These are phyloP conservation scores for Lactarius hengduanensis DNA, from an alignment of 768 basidiomycete species.

Conservation along the genomic window DNA sequence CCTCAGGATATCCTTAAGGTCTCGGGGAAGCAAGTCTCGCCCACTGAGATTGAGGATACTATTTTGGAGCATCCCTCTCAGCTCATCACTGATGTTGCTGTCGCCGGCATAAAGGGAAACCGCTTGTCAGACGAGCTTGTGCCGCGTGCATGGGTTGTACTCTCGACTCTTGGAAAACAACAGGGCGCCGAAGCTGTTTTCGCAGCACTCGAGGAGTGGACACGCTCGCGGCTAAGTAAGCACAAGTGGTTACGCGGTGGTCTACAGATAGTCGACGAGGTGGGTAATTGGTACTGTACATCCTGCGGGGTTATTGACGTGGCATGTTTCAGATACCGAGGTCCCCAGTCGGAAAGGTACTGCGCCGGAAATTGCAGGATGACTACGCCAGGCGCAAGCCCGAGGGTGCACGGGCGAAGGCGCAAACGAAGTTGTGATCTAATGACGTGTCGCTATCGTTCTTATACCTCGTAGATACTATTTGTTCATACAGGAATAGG, in stretches of 20 bases:
- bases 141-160: constrained; percentile 76
- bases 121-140: constrained; percentile 70
- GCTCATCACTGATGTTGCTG: constrained; percentile 57
- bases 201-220: constrained; percentile 57
- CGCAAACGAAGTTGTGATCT: constrained; percentile 4
- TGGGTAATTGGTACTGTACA: constrained; percentile 29
- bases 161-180: constrained; percentile 54
- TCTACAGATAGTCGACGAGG: constrained; percentile 61
- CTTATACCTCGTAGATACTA: background rate
- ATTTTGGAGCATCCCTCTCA: constrained; percentile 57
- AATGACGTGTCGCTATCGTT: background rate
- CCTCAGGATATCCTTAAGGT: constrained; percentile 74
- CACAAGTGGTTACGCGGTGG: constrained; percentile 80
- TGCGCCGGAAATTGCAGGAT: constrained; percentile 62
- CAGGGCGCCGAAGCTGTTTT: constrained; percentile 43
- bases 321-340: constrained; percentile 58
- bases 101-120: constrained; percentile 72
- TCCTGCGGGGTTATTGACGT: background rate
- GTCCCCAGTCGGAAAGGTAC: constrained; percentile 67
- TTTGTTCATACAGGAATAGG: background rate
- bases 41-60: constrained; percentile 70
- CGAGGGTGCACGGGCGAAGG: background rate
- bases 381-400: constrained; percentile 18
- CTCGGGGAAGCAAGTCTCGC: constrained; percentile 78
- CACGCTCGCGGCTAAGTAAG: constrained; percentile 59